A percentile compares a stretch with the other conserved stretches of the same genome.
These are phyloP conservation scores for Prunus mira DNA, from an alignment of 306 rosid genomes.

Conservation along the genomic window DNA sequence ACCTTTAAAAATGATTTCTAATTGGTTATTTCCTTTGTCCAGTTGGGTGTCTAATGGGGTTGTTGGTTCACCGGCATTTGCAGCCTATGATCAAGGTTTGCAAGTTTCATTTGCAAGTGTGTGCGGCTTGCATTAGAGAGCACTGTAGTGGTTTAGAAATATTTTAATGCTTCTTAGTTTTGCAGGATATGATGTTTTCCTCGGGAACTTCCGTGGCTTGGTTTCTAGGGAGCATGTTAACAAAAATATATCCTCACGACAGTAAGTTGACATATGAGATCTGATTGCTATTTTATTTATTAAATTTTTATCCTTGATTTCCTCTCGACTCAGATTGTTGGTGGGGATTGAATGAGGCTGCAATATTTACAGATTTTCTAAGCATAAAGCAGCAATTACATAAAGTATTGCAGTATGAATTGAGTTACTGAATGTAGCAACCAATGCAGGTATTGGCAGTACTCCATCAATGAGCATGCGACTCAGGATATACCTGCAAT, in stretches of 20 bases:
- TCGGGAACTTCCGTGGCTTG: slow-evolving; percentile 84
- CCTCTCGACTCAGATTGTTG: neutral
- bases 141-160: slow-evolving; percentile 4
- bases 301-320: neutral
- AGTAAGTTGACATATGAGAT: slow-evolving; percentile 45
- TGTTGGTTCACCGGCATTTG: slow-evolving; percentile 98
- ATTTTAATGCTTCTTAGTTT: slow-evolving; percentile 14
- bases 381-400: neutral
- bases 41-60: slow-evolving; percentile 98
- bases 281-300: neutral
- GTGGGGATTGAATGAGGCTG: neutral
- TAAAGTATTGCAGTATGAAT: neutral
- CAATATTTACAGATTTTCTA: neutral
- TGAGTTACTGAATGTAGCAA: slow-evolving; percentile 6
- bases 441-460: slow-evolving; percentile 77
- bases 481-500: slow-evolving; percentile 89
- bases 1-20: neutral
- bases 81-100: slow-evolving; percentile 95
- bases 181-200: slow-evolving; percentile 82
- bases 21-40: slow-evolving; percentile 18
- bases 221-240: slow-evolving; percentile 78
- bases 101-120: slow-evolving; percentile 9
- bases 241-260: slow-evolving; percentile 69
- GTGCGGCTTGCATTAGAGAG: neutral
- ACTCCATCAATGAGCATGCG: slow-evolving; percentile 91